Evolutionary conservation across 768 basidiomycete species (phyloP).

Genomic region (Panaeolus papilionaceus): DNA sequence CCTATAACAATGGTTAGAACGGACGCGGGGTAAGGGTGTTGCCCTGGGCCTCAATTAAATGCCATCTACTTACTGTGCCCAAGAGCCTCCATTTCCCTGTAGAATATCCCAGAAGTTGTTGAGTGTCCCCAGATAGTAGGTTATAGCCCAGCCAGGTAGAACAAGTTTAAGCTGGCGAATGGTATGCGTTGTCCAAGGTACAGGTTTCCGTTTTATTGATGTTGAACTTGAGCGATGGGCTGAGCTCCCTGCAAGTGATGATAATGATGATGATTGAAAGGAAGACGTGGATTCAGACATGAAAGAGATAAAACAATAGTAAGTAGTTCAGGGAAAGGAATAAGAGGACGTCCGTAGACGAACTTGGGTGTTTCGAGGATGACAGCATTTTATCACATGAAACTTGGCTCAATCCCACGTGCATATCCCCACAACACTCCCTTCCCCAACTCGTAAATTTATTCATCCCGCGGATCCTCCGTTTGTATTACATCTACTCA

Average conservation of each 20-base stretch:
- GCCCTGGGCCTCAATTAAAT: not conserved
- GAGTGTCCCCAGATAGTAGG: slow-evolving; percentile 66
- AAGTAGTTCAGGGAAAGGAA: slow-evolving; percentile 13
- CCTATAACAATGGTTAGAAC: slow-evolving; percentile 39
- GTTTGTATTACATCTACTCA: too few species aligned
- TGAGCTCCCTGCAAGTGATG: not conserved
- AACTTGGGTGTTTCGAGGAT: slow-evolving; percentile 13
- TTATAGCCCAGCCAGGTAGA: slow-evolving; percentile 68
- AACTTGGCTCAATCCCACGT: not conserved
- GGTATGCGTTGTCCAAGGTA: slow-evolving; percentile 52
- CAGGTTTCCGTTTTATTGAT: slow-evolving; percentile 23
- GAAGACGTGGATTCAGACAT: slow-evolving; percentile 14
- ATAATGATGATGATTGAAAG: slow-evolving; percentile 10
- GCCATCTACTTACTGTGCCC: slow-evolving; percentile 56
- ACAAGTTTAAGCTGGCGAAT: slow-evolving; percentile 77
- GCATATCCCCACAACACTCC: slow-evolving; percentile 12
- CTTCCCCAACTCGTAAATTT: not conserved
- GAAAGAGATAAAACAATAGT: slow-evolving; percentile 14
- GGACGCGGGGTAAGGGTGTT: not conserved
- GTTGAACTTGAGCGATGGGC: not conserved
- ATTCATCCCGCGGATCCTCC: too few species aligned
- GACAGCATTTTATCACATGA: slow-evolving; percentile 15
- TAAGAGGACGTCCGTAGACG: slow-evolving; percentile 14
- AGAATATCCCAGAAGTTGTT: slow-evolving; percentile 53
- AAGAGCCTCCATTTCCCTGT: slow-evolving; percentile 44